A percentile compares a stretch with the other conserved stretches of the same genome.
Conservation (phyloP, 2,329 filamentous ascomycete genomes). For the Alternaria incomplexa region DNA sequence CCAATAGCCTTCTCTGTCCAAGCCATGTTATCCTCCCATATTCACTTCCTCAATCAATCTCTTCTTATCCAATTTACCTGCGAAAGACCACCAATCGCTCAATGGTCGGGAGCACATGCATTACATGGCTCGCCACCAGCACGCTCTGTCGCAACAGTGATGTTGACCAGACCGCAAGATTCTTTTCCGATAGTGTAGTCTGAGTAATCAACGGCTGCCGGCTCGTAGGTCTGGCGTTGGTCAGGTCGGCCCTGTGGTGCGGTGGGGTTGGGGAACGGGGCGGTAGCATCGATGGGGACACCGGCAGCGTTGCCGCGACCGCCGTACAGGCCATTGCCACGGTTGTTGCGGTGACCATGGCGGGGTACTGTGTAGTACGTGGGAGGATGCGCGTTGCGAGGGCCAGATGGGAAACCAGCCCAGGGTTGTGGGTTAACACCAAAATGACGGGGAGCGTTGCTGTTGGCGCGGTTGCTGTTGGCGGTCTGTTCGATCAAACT, state of each 20-base stretch:
- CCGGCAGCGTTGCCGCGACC: constrained; percentile 20
- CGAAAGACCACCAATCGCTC: not conserved
- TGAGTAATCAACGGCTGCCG: not conserved
- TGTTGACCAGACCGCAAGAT: constrained; percentile 6
- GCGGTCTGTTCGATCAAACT: constrained; percentile 18
- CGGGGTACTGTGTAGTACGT: constrained; percentile 2
- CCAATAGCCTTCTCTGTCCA: not conserved
- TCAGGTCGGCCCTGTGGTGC: constrained; percentile 28
- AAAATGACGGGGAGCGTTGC: not conserved
- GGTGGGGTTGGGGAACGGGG: constrained; percentile 39
- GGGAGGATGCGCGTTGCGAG: not conserved
- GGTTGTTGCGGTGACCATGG: not conserved
- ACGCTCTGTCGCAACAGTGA: constrained; percentile 1
- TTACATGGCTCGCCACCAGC: constrained; percentile 7
- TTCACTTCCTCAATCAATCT: not conserved
- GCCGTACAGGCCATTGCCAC: constrained; percentile 34
- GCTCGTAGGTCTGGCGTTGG: not conserved
- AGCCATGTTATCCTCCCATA: not conserved
- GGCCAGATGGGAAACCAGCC: constrained; percentile 5
- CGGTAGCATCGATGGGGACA: constrained; percentile 38
- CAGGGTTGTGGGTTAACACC: constrained; percentile 17
- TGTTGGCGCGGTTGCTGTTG: constrained; percentile 4
- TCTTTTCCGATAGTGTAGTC: constrained; percentile 5
- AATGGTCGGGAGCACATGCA: constrained; percentile 9
- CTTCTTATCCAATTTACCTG: not conserved